phyloP scores from a whole-genome alignment of 345 rosid genomes.

The Eucalyptus virginea region DNA sequence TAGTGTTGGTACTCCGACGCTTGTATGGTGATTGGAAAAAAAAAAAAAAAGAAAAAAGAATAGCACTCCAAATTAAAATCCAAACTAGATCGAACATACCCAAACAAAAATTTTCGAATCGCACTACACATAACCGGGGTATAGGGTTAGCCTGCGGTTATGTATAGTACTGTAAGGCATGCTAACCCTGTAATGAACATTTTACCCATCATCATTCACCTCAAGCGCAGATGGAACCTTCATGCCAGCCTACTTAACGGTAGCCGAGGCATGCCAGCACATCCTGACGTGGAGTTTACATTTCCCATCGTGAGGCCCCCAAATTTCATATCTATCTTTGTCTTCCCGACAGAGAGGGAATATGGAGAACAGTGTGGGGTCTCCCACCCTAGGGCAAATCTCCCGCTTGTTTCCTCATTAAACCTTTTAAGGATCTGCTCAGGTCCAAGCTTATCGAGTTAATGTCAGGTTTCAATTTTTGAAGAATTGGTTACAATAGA shows the following conservation, averaged over 20 bases:
- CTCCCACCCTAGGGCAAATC: rapidly evolving
- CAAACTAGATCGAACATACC: neutral
- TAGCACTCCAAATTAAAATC: neutral
- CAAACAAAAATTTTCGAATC: too few species aligned
- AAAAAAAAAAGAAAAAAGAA: neutral
- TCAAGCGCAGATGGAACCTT: rapidly evolving
- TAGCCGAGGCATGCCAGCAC: rapidly evolving
- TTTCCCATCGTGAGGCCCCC: rapidly evolving
- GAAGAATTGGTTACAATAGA: neutral
- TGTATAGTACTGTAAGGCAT: rapidly evolving
- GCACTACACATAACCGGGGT: rapidly evolving
- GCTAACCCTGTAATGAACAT: rapidly evolving
- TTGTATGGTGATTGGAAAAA: neutral
- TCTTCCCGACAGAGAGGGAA: rapidly evolving
- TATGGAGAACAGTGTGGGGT: rapidly evolving
- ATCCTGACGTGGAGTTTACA: rapidly evolving
- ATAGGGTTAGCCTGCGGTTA: rapidly evolving
- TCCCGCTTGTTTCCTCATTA: rapidly evolving
- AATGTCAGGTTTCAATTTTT: neutral
- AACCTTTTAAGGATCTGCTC: rapidly evolving
- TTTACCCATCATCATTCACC: too few species aligned
- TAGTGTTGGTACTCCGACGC: neutral
- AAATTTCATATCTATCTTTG: rapidly evolving
- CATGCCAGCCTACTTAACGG: rapidly evolving
- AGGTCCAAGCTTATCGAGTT: rapidly evolving